Percentiles rank a stretch among this genome's conserved stretches.
Conservation (phyloP, 169 alveolate species). For the Blepharisma undulans region DNA sequence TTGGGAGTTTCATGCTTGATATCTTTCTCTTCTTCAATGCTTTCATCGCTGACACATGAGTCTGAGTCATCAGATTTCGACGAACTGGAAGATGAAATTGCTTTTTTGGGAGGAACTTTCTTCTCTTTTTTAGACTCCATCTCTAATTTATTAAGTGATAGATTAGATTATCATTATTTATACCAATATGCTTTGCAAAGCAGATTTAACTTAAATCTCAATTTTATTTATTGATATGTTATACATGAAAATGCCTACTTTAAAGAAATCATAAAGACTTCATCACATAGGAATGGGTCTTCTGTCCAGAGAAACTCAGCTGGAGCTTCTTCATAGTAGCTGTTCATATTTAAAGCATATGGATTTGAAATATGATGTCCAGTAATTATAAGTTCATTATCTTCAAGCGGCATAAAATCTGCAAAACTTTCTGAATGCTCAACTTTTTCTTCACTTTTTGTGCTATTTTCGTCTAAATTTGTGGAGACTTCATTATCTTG, state of each 20-base stretch:
- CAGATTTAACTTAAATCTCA: too few species aligned
- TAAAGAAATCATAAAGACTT: constrained; percentile 16
- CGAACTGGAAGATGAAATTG: neutral
- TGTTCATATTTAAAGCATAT: neutral
- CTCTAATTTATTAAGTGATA: neutral
- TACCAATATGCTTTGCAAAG: neutral
- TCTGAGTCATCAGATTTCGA: neutral
- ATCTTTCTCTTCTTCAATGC: neutral
- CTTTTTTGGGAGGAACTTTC: neutral
- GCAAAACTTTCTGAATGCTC: neutral
- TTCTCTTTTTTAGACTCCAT: neutral
- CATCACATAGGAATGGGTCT: neutral
- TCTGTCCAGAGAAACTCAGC: constrained; percentile 27
- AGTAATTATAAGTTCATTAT: neutral
- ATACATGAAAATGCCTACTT: neutral
- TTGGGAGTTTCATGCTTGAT: neutral
- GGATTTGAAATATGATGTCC: constrained; percentile 20
- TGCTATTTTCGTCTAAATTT: neutral
- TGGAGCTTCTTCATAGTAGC: constrained; percentile 22
- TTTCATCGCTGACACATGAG: neutral
- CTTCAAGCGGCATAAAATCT: neutral
- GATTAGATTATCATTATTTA: neutral
- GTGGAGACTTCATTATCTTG: neutral
- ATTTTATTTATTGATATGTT: neutral
- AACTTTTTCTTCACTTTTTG: neutral